Conservation (phyloP, 73 alveolate genomes). For the Paramecium biaurelia region DNA sequence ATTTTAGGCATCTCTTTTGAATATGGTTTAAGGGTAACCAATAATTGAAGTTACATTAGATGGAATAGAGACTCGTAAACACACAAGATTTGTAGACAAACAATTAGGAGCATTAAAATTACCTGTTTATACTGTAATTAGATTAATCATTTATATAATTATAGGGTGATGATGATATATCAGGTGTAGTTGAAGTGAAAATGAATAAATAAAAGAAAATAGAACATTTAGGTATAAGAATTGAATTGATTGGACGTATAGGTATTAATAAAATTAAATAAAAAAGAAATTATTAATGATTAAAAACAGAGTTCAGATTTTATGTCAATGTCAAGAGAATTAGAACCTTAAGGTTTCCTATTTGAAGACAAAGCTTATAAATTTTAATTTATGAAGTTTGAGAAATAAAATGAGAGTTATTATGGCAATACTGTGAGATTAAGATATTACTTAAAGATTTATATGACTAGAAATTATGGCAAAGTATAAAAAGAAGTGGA, state of each 20-base stretch:
- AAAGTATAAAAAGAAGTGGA: conserved; percentile 32
- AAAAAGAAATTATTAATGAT: conserved; percentile 56
- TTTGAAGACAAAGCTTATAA: conserved; percentile 53
- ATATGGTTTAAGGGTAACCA: conserved; percentile 31
- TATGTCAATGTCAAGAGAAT: conserved; percentile 65
- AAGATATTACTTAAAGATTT: conserved; percentile 9
- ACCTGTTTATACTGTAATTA: conserved; percentile 51
- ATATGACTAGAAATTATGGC: conserved; percentile 25
- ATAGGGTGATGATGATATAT: conserved; percentile 64
- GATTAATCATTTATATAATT: background rate
- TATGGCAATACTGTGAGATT: conserved; percentile 57
- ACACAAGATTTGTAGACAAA: conserved; percentile 46
- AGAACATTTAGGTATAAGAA: conserved; percentile 63
- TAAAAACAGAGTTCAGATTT: conserved; percentile 56
- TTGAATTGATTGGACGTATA: conserved; percentile 58
- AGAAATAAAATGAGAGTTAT: conserved; percentile 54
- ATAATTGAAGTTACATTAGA: conserved; percentile 46
- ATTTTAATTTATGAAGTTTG: conserved; percentile 52
- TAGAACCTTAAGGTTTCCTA: conserved; percentile 60
- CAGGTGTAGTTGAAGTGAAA: conserved; percentile 52
- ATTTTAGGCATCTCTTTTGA: conserved; percentile 26
- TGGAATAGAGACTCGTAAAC: conserved; percentile 61
- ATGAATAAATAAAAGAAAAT: conserved; percentile 54
- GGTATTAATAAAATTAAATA: background rate
- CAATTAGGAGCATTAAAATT: conserved; percentile 33